phyloP scores from a whole-genome alignment of 371 early-diverging fungal genomes.

The Zancudomyces culisetae region DNA sequence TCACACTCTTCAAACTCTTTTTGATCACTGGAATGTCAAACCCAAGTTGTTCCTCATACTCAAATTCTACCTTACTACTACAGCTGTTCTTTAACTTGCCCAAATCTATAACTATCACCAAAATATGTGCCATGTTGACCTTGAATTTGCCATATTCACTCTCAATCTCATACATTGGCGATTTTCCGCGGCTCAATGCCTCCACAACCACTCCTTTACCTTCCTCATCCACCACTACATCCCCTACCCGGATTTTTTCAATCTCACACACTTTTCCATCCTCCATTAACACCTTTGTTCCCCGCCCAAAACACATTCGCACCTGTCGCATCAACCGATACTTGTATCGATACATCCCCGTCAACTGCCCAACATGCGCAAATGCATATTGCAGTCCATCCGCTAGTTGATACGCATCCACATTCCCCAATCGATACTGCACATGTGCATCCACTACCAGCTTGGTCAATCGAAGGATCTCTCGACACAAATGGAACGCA shows the following conservation, averaged over 20 bases:
- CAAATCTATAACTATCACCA: not conserved
- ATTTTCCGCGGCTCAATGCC: slow-evolving; percentile 18
- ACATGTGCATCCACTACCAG: slow-evolving; percentile 93
- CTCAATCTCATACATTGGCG: not conserved
- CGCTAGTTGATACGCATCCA: slow-evolving; percentile 92
- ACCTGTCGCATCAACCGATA: slow-evolving; percentile 97
- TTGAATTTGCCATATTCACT: not conserved
- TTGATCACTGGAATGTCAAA: not conserved
- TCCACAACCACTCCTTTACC: slow-evolving; percentile 17
- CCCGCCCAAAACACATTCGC: slow-evolving; percentile 42
- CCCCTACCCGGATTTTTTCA: slow-evolving; percentile 18
- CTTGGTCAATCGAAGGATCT: slow-evolving; percentile 95
- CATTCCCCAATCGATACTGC: slow-evolving; percentile 89
- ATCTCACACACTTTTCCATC: slow-evolving; percentile 15
- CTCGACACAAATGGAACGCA: slow-evolving; percentile 76
- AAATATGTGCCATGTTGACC: not conserved
- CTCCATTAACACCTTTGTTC: slow-evolving; percentile 17
- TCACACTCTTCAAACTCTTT: not conserved
- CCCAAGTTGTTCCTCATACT: not conserved
- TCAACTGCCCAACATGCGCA: slow-evolving; percentile 96
- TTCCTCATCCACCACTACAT: slow-evolving; percentile 29
- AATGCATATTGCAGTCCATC: slow-evolving; percentile 96
- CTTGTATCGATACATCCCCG: slow-evolving; percentile 99
- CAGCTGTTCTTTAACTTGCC: not conserved
- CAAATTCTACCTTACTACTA: not conserved